These are phyloP conservation scores for Clarireedia homoeocarpa DNA, from an alignment of 2,329 filamentous ascomycete genomes.

Conservation along the genomic window DNA sequence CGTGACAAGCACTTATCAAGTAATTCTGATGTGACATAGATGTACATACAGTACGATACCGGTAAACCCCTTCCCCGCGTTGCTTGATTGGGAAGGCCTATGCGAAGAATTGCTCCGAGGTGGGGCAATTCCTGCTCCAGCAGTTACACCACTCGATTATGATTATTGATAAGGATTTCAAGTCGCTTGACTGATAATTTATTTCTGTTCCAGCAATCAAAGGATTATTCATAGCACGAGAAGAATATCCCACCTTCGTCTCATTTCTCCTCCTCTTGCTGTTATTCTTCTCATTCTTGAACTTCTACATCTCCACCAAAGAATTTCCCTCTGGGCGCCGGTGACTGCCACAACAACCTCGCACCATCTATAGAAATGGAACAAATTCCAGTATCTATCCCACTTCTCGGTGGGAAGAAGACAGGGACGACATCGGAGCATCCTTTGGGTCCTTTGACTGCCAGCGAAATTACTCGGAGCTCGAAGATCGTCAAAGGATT, in stretches of 20 bases:
- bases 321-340: too few species aligned
- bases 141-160: too few species aligned
- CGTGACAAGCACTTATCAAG: too few species aligned
- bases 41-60: too few species aligned
- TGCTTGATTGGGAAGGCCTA: constrained; percentile 17
- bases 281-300: too few species aligned
- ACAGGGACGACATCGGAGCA: constrained; percentile 31
- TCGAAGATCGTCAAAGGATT: constrained; percentile 41
- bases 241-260: too few species aligned
- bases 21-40: too few species aligned
- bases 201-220: too few species aligned
- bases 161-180: background rate
- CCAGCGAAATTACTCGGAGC: constrained; percentile 46
- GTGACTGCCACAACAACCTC: background rate
- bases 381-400: constrained; percentile 20
- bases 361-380: constrained; percentile 4
- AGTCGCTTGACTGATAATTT: background rate
- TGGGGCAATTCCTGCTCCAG: constrained; percentile 7
- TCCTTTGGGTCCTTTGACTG: constrained; percentile 51
- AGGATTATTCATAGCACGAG: too few species aligned
- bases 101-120: constrained; percentile 12
- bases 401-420: constrained; percentile 21
- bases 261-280: too few species aligned
- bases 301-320: too few species aligned
- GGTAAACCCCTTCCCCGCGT: constrained; percentile 10